Base-by-base conservation (phyloP, 2,329 filamentous ascomycete species). In the Tolypocladium paradoxum region DNA sequence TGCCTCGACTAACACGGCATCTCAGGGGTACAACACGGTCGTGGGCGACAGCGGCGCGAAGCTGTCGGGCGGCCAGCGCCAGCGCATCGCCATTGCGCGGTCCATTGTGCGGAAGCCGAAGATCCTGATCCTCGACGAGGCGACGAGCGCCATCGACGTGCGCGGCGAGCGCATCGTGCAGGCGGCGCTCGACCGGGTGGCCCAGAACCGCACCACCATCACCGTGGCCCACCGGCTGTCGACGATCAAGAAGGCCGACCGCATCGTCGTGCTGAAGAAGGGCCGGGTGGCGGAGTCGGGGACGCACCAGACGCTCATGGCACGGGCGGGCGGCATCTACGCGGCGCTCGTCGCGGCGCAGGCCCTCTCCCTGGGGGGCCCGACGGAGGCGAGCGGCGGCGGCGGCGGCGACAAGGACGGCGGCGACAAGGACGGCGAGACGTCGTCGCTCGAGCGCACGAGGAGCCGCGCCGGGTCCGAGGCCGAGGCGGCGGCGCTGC, bases 1-100 rank as follows among this genome's bases (percentile, higher is more conserved):
- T n/a, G n/a, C n/a, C n/a, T n/a, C n/a, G n/a, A n/a, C n/a, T 50
- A 49, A 46, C 58, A 9, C 31, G 11, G n/a, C 16, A 16, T 20
- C 31, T 2, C 24, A 87, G 72, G 81, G 82, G 1, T 91, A 91
- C 62, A 77, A 85, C 5, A 90, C 88, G 0, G 69, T 79, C 9
- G 88, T 93, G 1, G 89, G 89, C 1, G 88, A 92, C 62, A 79
- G 79, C 31, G 89, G 89, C 5, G 84, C 86, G 48, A 89, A 88
- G 64, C 72, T 95, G 1, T 90, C 85, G 12, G 87, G 88, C n/a
- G 90, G 90, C 1, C 89, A 95, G 65, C 81, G 88, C n/a, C 89
- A 95, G 65, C 81, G 90, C 6, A 77, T 95, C 27, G 86, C 87
- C 2, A 90, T 90, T 56, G 87, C 87, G 1, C 76, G 88, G 33